Base-by-base conservation (phyloP, 2,329 filamentous ascomycete species). In the Cytospora piceicola region DNA sequence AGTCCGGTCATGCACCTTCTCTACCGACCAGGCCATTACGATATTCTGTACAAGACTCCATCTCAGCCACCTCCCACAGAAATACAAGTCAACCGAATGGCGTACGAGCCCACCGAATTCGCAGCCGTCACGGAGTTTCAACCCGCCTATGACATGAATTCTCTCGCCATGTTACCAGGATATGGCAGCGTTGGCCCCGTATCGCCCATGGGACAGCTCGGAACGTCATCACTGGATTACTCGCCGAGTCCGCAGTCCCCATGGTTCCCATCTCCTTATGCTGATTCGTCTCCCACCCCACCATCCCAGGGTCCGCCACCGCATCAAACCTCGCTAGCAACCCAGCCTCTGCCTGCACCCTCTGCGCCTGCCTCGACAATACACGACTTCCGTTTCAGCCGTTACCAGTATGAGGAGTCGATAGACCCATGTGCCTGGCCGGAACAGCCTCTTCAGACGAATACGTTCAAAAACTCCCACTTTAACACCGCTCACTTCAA, bases 1-100 rank as follows among this genome's bases (percentile, higher is more conserved):
- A 72, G 81, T 0, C 81, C 83, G 30, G 81, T 85, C 36, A 85
- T 89, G 42, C 81, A 86, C 70, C 79, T 84, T 67, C 83, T 83
- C 73, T 94, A 80, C 85, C 88, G 80, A 75, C 96, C 81, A 52
- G 93, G 92, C 67, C 95, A 98, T 78, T 99, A 98, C 77, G 95
- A 98, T 77, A 89, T 99, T 68, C 84, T 98, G 39, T 99, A 99
- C 70, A 75, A 68, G 63, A 24, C 46, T 69, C 67, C 73, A 61
- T 66, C 73, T 59, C 54, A 69, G 64, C 67, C 72, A 14, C 74
- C 76, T 1, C 68, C 76, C n/a, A 46, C 39, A 15, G 71, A 77
- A 29, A 66, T 88, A 54, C 84, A 86, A 69, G 83, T 90, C 55
- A 80, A 87, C 71, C 79, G 84, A 29, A 83, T 82, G 17, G 75